Percentiles rank a stretch among this genome's conserved stretches.
Evolutionary conservation across 2,329 filamentous ascomycete genomes (phyloP).

Genomic region (Xylaria sp.): DNA sequence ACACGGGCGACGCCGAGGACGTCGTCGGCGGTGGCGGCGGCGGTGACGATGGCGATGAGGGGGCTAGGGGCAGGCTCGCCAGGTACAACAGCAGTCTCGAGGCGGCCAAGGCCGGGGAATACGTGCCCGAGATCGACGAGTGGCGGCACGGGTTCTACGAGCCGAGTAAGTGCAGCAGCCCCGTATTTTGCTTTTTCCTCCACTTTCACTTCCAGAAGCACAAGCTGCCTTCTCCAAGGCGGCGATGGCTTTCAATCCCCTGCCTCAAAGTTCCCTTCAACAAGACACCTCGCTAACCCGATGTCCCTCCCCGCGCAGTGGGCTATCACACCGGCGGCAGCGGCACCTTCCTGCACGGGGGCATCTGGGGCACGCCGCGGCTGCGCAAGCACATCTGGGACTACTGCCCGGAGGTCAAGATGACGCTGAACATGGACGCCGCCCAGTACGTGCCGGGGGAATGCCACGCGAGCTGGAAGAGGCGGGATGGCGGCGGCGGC

Average conservation of each 20-base stretch:
- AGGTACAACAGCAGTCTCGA: slow-evolving; percentile 5
- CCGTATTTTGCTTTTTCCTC: not conserved
- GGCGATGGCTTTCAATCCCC: too few species aligned
- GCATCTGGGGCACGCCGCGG: slow-evolving; percentile 53
- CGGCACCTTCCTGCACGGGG: slow-evolving; percentile 47
- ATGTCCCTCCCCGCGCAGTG: slow-evolving; percentile 39
- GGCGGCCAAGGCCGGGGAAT: slow-evolving; percentile 37
- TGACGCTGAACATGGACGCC: slow-evolving; percentile 58
- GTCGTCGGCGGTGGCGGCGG: slow-evolving; percentile 28
- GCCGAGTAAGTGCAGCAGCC: slow-evolving; percentile 39
- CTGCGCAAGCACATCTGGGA: slow-evolving; percentile 55
- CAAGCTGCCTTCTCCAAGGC: not conserved
- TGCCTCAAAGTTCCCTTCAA: too few species aligned
- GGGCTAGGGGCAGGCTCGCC: slow-evolving; percentile 6
- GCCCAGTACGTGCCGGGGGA: slow-evolving; percentile 53
- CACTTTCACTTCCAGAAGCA: not conserved
- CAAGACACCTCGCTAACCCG: too few species aligned
- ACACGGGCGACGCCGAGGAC: slow-evolving; percentile 40
- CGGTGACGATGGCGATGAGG: too few species aligned
- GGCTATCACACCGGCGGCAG: slow-evolving; percentile 59
- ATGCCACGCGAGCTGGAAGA: slow-evolving; percentile 54
- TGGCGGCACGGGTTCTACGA: slow-evolving; percentile 57
- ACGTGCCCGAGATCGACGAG: slow-evolving; percentile 49
- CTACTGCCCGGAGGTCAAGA: slow-evolving; percentile 63
- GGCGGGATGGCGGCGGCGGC: slow-evolving; percentile 38